Base-by-base conservation (phyloP, 352 stramenopile genomes). In the Pythium sp. region DNA sequence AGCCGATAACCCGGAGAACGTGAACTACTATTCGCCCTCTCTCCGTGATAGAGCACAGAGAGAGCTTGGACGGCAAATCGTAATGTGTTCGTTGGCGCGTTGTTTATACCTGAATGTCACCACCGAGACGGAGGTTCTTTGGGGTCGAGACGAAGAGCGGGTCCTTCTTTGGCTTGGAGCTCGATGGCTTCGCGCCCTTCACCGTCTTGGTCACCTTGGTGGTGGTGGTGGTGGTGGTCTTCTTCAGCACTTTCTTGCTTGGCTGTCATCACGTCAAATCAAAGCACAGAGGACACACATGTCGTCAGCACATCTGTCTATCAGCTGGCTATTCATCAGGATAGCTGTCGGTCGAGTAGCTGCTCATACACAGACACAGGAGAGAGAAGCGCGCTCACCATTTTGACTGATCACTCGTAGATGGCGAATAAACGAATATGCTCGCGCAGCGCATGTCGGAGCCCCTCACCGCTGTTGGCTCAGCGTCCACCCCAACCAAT, bases 121-220 rank as follows among this genome's bases (percentile, higher is more conserved):
- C 93, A 70, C 98, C 98, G 72, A 99, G 94, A 79, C 95, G 86
- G 82, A 98, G 98, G 82, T 94, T 98, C 75, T 97, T 97, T 68
- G 96, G 96, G 59, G 81, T 83, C 63, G 92, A 81, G 60, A 90
- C 89, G 89, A 99, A 99, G 60, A 99, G 88, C 24, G 97, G 97
- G 80, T 96, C 72, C 71, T 97, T 93, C 79, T 96, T 95, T 28
- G 84, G 67, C 64, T 89, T 89, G 63, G 83, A 80, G 68, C 83
- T 86, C 59, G 75, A 73, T 53, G 81, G 80, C 56, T 77, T 79
- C 22, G 72, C 68, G 51, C 78, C 75, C 79, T 95, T 91, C 67
- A 87, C 92, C 55, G 81, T 73, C 77, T 91, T 91, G 64, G 75
- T 78, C 64, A 79, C 73, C 62, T 72, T 82, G 58, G 76, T 73